phyloP scores from a whole-genome alignment of 305 asterid genomes.

The Fraxinus xanthoxyloides region DNA sequence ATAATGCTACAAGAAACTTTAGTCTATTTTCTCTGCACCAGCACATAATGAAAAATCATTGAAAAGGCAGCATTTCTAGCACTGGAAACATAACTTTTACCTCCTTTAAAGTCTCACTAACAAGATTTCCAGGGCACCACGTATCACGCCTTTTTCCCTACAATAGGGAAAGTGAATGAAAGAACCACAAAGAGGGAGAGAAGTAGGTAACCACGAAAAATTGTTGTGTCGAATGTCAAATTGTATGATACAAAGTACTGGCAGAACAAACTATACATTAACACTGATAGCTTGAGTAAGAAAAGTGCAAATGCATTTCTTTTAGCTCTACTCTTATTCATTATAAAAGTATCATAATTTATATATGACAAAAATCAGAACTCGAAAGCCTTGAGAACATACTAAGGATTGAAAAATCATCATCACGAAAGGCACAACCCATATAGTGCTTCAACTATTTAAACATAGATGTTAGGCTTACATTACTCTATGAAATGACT shows the following conservation, averaged over 20 bases:
- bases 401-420: background rate
- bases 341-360: background rate
- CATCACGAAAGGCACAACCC: background rate
- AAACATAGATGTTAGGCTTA: background rate
- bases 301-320: background rate
- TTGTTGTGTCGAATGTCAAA: background rate
- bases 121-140: slow-evolving; percentile 87
- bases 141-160: slow-evolving; percentile 93
- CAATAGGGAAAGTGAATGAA: slow-evolving; percentile 25
- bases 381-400: background rate
- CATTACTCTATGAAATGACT: background rate
- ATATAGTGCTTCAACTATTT: background rate
- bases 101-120: slow-evolving; percentile 52
- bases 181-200: slow-evolving; percentile 16
- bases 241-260: background rate
- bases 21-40: background rate
- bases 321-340: background rate
- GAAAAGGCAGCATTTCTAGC: slow-evolving; percentile 9
- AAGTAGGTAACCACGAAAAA: slow-evolving; percentile 11
- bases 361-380: background rate
- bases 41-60: slow-evolving; percentile 5
- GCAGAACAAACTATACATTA: slow-evolving; percentile 13
- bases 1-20: background rate
- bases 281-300: background rate
- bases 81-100: slow-evolving; percentile 34